A percentile compares a stretch with the other conserved stretches of the same genome.
Conservation (phyloP, 805 yeast genomes). For the Hanseniaspora pseudoguilliermondii region DNA sequence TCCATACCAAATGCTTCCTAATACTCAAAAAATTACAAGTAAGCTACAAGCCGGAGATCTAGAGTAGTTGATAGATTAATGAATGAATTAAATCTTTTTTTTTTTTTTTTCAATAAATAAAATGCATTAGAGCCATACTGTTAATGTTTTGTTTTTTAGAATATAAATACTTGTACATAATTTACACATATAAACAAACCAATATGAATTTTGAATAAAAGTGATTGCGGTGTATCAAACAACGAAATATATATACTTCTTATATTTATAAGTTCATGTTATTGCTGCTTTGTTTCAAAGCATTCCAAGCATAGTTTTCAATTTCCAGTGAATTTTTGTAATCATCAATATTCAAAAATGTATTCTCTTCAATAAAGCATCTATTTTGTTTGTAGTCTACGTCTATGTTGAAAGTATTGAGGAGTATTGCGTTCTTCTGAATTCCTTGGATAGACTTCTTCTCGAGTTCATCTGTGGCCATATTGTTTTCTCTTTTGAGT, state of each 20-base stretch:
- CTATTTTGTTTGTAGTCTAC: background rate
- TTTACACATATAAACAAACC: background rate
- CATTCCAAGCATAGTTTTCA: constrained; percentile 2
- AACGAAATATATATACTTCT: too few relatives aligned
- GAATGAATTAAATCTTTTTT: background rate
- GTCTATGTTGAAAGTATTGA: constrained; percentile 2
- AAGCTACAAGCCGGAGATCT: background rate
- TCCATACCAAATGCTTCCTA: background rate
- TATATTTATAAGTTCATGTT: background rate
- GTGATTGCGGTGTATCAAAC: background rate
- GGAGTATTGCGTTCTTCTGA: background rate
- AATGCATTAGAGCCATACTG: background rate
- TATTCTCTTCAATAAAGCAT: constrained; percentile 8
- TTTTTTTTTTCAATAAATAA: background rate
- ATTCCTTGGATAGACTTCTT: background rate
- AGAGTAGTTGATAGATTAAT: background rate
- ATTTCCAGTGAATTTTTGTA: background rate
- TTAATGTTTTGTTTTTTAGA: background rate
- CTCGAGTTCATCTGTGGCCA: background rate
- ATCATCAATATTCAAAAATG: background rate
- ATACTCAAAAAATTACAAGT: background rate
- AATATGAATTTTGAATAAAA: too few relatives aligned
- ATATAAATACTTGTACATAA: constrained; percentile 1
- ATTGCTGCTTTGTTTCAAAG: background rate
- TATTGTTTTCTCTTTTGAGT: background rate